These are phyloP conservation scores for Verruconis gallopava DNA, from an alignment of 2,329 filamentous ascomycete genomes.

Conservation along the genomic window DNA sequence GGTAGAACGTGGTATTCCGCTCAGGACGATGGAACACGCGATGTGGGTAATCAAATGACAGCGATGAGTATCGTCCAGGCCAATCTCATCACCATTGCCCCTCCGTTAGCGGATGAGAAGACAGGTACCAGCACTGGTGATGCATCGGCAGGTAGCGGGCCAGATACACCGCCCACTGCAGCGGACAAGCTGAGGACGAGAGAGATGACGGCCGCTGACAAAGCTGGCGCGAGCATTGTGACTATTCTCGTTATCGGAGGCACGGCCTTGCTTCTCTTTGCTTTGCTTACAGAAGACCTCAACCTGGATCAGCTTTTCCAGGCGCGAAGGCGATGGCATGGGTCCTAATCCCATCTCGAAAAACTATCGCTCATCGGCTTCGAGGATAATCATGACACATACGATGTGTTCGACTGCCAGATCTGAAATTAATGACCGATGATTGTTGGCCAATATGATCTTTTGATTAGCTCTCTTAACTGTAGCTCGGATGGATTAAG, in stretches of 20 bases:
- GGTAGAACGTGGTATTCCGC: conserved; percentile 29
- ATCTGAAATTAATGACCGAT: too few relatives aligned
- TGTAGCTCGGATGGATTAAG: too few relatives aligned
- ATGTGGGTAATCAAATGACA: conserved; percentile 11
- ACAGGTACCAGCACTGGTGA: conserved; percentile 39
- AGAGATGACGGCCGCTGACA: conserved; percentile 4
- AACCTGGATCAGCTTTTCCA: too few relatives aligned
- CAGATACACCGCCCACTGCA: not conserved
- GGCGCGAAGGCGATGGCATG: too few relatives aligned
- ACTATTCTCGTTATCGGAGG: not conserved
- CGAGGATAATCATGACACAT: too few relatives aligned
- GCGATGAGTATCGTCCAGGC: conserved; percentile 9
- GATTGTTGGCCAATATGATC: too few relatives aligned
- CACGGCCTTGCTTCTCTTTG: not conserved
- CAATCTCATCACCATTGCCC: conserved; percentile 7
- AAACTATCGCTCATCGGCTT: too few relatives aligned
- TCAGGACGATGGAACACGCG: conserved; percentile 8
- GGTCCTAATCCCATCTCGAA: too few relatives aligned
- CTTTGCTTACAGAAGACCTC: not conserved
- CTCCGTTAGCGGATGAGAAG: conserved; percentile 22
- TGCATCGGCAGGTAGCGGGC: conserved; percentile 14
- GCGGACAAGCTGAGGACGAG: conserved; percentile 2
- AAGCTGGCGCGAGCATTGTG: conserved; percentile 7
- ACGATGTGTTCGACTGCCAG: too few relatives aligned
- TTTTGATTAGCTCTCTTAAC: too few relatives aligned